phyloP scores from a whole-genome alignment of 331 rosid genomes.

The Prunus yedoensis region DNA sequence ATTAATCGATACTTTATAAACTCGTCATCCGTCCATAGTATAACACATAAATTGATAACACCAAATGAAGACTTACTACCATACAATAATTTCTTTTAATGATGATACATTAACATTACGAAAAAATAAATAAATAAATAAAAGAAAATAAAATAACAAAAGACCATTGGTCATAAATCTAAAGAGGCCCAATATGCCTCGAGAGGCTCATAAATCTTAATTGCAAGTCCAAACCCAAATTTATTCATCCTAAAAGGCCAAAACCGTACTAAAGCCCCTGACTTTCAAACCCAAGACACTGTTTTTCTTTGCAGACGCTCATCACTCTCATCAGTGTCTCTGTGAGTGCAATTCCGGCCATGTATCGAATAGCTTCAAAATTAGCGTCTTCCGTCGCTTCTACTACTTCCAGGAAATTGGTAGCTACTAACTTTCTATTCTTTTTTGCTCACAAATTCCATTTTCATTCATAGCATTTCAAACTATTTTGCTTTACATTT shows the following conservation, averaged over 20 bases:
- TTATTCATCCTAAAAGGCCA: not conserved
- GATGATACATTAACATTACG: no score
- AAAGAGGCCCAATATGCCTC: not conserved
- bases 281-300: not conserved
- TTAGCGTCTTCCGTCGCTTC: slow-evolving; percentile 59
- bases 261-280: slow-evolving; percentile 32
- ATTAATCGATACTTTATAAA: no score
- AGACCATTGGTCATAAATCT: not conserved
- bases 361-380: slow-evolving; percentile 73
- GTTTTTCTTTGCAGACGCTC: not conserved
- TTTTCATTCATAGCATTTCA: not conserved
- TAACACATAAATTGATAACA: no score
- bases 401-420: slow-evolving; percentile 52
- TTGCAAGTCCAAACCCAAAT: not conserved
- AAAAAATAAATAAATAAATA: not conserved
- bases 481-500: not conserved
- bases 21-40: no score
- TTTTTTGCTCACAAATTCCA: not conserved
- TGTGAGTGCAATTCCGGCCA: slow-evolving; percentile 23
- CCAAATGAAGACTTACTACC: no score
- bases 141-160: not conserved
- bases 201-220: not conserved
- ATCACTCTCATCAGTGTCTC: not conserved
- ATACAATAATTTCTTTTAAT: no score
- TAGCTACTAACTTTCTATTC: slow-evolving; percentile 24